These are phyloP conservation scores for Staphylotrichum longicolle DNA, from an alignment of 495 filamentous ascomycete genomes.

Conservation along the genomic window DNA sequence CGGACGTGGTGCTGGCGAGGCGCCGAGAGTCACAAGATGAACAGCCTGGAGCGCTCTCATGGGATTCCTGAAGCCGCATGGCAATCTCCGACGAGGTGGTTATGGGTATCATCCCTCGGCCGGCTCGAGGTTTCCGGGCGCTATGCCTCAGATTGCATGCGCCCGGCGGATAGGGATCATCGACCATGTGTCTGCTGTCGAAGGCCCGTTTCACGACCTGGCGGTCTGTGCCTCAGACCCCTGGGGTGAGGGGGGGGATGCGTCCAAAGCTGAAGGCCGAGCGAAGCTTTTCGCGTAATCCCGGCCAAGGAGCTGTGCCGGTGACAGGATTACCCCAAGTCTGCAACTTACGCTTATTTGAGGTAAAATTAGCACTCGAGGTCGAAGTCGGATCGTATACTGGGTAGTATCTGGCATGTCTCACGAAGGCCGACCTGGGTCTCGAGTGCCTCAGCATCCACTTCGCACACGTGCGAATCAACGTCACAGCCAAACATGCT, in stretches of 20 bases:
- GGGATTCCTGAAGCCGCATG: not conserved
- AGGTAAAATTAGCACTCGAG: not conserved
- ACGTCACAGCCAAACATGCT: too few species aligned
- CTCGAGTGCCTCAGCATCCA: not conserved
- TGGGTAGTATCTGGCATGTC: not conserved
- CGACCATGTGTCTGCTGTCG: not conserved
- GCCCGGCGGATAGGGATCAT: not conserved
- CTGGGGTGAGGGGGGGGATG: not conserved
- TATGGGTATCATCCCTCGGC: not conserved
- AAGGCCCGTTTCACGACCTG: not conserved
- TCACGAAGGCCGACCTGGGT: not conserved
- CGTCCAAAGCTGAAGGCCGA: too few species aligned
- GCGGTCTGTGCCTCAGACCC: slow-evolving; percentile 2
- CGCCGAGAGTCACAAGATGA: not conserved
- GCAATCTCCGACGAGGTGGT: not conserved
- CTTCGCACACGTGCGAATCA: not conserved
- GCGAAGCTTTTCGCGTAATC: slow-evolving; percentile 7
- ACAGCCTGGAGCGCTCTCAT: not conserved
- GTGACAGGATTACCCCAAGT: not conserved
- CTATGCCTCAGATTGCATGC: not conserved
- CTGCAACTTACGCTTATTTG: not conserved
- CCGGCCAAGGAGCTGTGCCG: not conserved
- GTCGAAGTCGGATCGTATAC: too few species aligned
- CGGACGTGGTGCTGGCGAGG: slow-evolving; percentile 1
- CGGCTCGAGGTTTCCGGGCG: not conserved